Evolutionary conservation across 345 rosid genomes (phyloP).

Genomic region (Angophora floribunda): DNA sequence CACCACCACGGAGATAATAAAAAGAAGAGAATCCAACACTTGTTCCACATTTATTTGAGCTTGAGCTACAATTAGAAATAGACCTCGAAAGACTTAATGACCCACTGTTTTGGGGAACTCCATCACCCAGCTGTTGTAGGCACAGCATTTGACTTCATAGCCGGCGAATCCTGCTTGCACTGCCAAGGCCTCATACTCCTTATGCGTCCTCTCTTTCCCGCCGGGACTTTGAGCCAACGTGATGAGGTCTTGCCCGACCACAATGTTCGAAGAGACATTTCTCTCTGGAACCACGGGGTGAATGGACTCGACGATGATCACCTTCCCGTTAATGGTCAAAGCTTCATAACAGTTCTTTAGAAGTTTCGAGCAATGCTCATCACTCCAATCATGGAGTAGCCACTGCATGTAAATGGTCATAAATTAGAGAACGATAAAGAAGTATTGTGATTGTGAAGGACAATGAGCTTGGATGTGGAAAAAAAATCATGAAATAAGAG

Average conservation of each 20-base stretch:
- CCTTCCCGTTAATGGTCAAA: conserved; percentile 26
- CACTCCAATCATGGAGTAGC: conserved; percentile 36
- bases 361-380: conserved; percentile 29
- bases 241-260: conserved; percentile 22
- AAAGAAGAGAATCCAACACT: not conserved
- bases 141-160: conserved; percentile 7
- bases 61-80: not conserved
- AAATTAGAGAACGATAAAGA: not conserved
- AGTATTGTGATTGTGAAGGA: not conserved
- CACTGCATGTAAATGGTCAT: conserved; percentile 1
- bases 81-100: not conserved
- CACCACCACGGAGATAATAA: not conserved
- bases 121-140: conserved; percentile 12
- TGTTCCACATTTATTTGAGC: not conserved
- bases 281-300: conserved; percentile 13
- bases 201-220: conserved; percentile 33
- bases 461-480: not conserved
- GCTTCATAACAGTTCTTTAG: conserved; percentile 39
- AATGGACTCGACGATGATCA: conserved; percentile 27
- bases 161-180: conserved; percentile 22
- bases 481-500: not conserved
- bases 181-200: conserved; percentile 35
- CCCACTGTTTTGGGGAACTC: conserved; percentile 6
- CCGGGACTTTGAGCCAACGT: conserved; percentile 33
- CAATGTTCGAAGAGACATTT: conserved; percentile 19